Evolutionary conservation across 306 rosid species (phyloP).

Genomic region (Nissolia schottii): DNA sequence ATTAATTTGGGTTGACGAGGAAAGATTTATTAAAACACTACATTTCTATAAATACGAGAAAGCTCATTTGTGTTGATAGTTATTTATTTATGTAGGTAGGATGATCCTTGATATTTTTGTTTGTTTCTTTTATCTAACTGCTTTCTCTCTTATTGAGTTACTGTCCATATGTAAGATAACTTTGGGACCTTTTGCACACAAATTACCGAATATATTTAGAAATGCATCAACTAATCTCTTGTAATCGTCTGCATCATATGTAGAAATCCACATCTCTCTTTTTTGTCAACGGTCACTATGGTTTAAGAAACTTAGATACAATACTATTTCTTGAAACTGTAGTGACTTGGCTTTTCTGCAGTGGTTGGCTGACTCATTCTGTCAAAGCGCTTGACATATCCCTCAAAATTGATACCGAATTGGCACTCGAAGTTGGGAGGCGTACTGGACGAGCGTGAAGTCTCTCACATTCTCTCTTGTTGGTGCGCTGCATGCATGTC

Average conservation of each 20-base stretch:
- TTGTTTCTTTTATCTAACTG: background rate
- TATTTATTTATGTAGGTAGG: background rate
- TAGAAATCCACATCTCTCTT: background rate
- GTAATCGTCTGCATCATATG: background rate
- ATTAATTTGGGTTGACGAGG: no score
- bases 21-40: no score
- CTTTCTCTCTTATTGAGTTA: background rate
- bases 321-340: background rate
- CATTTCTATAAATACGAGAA: background rate
- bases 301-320: background rate
- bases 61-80: background rate
- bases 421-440: constrained; percentile 88
- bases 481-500: background rate
- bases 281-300: background rate
- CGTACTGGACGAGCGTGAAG: constrained; percentile 81
- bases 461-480: background rate
- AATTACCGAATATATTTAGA: no score
- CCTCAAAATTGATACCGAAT: constrained; percentile 88
- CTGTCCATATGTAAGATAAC: background rate
- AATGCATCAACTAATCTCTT: background rate
- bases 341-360: constrained; percentile 31
- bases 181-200: background rate
- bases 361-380: constrained; percentile 93
- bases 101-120: background rate
- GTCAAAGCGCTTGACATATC: constrained; percentile 94